Conservation (phyloP, 371 early-diverging fungal genomes). For the Rhizopus stolonifer region DNA sequence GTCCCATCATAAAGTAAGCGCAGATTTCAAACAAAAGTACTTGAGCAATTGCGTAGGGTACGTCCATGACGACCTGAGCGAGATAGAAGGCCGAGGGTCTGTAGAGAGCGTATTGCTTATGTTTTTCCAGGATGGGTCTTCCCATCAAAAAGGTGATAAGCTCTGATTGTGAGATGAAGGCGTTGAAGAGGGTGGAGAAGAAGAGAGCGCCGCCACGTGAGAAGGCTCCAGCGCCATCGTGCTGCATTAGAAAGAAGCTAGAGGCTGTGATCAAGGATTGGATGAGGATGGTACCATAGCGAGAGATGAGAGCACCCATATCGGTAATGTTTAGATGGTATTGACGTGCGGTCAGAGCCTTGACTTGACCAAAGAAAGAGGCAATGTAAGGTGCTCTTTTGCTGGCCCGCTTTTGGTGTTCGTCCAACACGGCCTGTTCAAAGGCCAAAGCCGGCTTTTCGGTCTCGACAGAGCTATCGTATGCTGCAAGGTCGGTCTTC, state of each 20-base stretch:
- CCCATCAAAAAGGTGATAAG: slow-evolving; percentile 53
- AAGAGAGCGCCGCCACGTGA: slow-evolving; percentile 74
- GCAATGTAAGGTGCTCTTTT: slow-evolving; percentile 58
- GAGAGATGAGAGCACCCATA: slow-evolving; percentile 49
- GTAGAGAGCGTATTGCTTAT: slow-evolving; percentile 66
- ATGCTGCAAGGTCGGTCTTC: slow-evolving; percentile 39
- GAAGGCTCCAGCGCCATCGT: slow-evolving; percentile 57
- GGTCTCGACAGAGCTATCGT: slow-evolving; percentile 28
- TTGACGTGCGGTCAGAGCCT: slow-evolving; percentile 62
- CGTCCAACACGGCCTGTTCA: slow-evolving; percentile 50
- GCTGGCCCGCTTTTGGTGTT: slow-evolving; percentile 56
- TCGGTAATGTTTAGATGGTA: slow-evolving; percentile 55
- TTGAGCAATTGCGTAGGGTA: slow-evolving; percentile 30
- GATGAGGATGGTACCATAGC: slow-evolving; percentile 56
- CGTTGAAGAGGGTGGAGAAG: slow-evolving; percentile 55
- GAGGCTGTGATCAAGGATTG: slow-evolving; percentile 72
- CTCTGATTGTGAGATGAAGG: slow-evolving; percentile 57
- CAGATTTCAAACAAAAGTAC: slow-evolving; percentile 34
- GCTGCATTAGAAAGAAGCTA: slow-evolving; percentile 60
- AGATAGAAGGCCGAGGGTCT: slow-evolving; percentile 64
- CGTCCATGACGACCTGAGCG: slow-evolving; percentile 53
- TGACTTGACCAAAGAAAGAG: slow-evolving; percentile 61
- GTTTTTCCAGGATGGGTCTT: slow-evolving; percentile 66
- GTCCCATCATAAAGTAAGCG: slow-evolving; percentile 60
- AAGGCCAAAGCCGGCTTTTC: slow-evolving; percentile 45